phyloP scores from a whole-genome alignment of 2,329 filamentous ascomycete species.

The Coniochaeta ligniaria region DNA sequence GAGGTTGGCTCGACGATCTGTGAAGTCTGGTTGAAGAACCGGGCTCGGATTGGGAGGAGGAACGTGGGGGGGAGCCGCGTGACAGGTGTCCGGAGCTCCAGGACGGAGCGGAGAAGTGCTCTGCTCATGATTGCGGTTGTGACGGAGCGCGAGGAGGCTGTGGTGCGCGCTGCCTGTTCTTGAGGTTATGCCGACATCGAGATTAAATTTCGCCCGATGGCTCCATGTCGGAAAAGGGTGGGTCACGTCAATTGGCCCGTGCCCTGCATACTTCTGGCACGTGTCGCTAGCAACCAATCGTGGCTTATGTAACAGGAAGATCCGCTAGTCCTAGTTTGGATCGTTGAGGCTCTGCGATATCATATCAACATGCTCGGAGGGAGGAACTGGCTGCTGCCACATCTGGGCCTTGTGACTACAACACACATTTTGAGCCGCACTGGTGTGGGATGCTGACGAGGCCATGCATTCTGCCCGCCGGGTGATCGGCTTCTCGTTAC shows the following conservation, averaged over 20 bases:
- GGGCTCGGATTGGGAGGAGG: conserved; percentile 42
- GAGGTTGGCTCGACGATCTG: conserved; percentile 36
- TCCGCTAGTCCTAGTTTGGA: too few species aligned
- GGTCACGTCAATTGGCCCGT: neutral
- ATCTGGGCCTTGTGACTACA: too few species aligned
- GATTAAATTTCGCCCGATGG: neutral
- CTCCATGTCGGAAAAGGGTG: neutral
- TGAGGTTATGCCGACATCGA: neutral
- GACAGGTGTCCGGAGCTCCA: conserved; percentile 48
- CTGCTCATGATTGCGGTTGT: conserved; percentile 39
- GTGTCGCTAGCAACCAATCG: too few species aligned
- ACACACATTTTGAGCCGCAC: too few species aligned
- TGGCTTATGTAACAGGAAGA: too few species aligned
- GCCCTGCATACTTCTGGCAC: too few species aligned
- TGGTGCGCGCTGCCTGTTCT: neutral
- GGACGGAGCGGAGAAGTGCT: conserved; percentile 54
- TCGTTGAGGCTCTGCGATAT: too few species aligned
- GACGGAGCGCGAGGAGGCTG: neutral
- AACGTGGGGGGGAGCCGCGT: conserved; percentile 40
- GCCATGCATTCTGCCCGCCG: too few species aligned
- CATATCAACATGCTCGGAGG: too few species aligned
- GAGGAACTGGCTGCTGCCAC: too few species aligned
- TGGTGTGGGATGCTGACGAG: too few species aligned
- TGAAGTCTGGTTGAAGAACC: conserved; percentile 41
- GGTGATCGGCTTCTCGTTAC: too few species aligned